Base-by-base conservation (phyloP, 1,284 basidiomycete genomes). In the Moesziomyces globuligerus region DNA sequence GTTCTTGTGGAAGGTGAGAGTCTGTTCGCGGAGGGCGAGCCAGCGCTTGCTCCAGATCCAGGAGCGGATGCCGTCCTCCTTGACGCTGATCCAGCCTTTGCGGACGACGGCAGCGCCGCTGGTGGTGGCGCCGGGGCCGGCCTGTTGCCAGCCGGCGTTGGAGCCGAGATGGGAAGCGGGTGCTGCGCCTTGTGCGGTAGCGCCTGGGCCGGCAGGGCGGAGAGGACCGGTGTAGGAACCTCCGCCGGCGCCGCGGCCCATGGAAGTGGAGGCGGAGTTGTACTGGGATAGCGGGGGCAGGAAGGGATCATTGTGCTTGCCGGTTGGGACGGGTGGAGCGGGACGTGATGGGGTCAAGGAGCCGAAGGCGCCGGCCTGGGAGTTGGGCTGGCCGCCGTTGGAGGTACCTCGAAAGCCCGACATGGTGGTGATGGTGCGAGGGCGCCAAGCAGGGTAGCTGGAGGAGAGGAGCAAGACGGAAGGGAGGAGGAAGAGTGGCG, bases 21-120 rank as follows among this genome's bases (percentile, higher is more conserved):
- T 87, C 77, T 89, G 87, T 65, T 93, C 92, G 74, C 89, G 91
- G 60, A 98, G 85, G 5, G 94, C 87, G 43, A 98, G 85, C 91
- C 91, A 98, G 79, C 92, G 90, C 80, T 91, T 89, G 82, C 90
- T 89, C 90, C 95, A 98, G 54, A 97, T 87, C 87, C 92, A 94
- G 69, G 91, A 92, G 15, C 92, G 70, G 24, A 83, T 70, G 18
- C 81, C 81, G 48, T 83, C 81, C 44, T 83, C 81, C 54, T 83
- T 83, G 59, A 82, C 77, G 48, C 78, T 81, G 42, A 81, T 75
- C 51, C 76, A 82, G 25, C 81, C 81, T 28, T 76, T 76, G 24
- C 81, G 62, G 2, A 82, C 72, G 36, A 82, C 72, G 34, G 73
- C 68, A 26, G 70, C 61, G 26, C 68, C 68, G 56, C 68, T 58